Percentiles rank a stretch among this genome's conserved stretches.
Conservation (phyloP, 768 basidiomycete species). For the Erythrobasidium yunnanense region DNA sequence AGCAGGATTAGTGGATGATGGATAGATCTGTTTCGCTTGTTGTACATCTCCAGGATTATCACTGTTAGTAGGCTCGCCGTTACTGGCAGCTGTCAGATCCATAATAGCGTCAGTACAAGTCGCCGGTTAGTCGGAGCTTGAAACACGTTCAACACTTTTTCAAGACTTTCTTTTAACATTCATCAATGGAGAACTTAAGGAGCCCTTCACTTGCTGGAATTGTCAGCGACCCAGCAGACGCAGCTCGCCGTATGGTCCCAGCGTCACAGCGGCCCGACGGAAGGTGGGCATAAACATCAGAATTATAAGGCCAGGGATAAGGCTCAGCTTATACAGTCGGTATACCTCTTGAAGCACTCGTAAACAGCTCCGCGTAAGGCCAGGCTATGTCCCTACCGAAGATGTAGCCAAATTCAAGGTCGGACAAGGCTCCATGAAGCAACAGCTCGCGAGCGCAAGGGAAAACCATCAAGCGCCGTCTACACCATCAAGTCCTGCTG, state of each 20-base stretch:
- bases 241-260: constrained; percentile 6
- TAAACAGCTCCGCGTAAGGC: constrained; percentile 8
- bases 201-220: constrained; percentile 5
- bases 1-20: no score
- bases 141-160: not conserved
- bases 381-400: constrained; percentile 10
- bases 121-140: no score
- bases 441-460: not conserved
- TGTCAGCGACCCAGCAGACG: constrained; percentile 2
- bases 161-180: not conserved
- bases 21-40: no score
- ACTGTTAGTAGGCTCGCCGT: no score
- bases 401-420: constrained; percentile 12
- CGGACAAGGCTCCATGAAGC: constrained; percentile 8
- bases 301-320: no score
- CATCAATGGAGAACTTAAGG: not conserved
- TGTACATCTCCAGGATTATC: no score
- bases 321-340: no score
- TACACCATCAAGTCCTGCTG: not conserved
- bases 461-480: constrained; percentile 8
- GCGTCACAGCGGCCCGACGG: not conserved
- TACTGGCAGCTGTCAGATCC: no score
- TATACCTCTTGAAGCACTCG: not conserved
- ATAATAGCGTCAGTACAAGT: no score
- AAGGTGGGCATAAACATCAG: not conserved